phyloP scores from a whole-genome alignment of 2,329 filamentous ascomycete species.

The Malbranchea cinnamomea region DNA sequence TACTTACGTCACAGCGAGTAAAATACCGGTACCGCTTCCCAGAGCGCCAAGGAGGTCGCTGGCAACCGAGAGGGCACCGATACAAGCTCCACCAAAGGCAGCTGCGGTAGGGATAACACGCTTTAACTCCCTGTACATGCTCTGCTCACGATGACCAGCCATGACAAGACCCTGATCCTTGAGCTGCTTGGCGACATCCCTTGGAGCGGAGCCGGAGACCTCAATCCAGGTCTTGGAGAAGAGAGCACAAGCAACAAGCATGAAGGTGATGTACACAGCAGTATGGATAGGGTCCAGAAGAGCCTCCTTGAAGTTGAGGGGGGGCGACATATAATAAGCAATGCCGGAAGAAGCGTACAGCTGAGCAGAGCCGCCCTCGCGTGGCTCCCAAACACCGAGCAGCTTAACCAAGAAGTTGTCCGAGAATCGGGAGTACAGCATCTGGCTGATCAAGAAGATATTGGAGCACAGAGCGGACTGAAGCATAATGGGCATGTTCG shows the following conservation, averaged over 20 bases:
- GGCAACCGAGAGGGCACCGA: slow-evolving; percentile 88
- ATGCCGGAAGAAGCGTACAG: slow-evolving; percentile 86
- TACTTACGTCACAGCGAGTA: slow-evolving; percentile 94
- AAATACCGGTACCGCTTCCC: slow-evolving; percentile 91
- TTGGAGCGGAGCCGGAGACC: slow-evolving; percentile 91
- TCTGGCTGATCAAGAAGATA: slow-evolving; percentile 97
- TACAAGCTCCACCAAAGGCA: slow-evolving; percentile 96
- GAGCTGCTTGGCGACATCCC: slow-evolving; percentile 97
- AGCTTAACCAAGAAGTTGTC: slow-evolving; percentile 97
- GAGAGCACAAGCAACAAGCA: slow-evolving; percentile 91
- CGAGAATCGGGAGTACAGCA: slow-evolving; percentile 97
- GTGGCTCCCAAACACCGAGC: slow-evolving; percentile 95
- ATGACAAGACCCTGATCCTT: slow-evolving; percentile 99
- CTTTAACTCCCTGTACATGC: slow-evolving; percentile 99
- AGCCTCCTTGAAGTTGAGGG: slow-evolving; percentile 92
- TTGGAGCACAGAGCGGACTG: slow-evolving; percentile 98
- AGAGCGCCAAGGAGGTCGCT: slow-evolving; percentile 93
- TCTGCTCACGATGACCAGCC: slow-evolving; percentile 98
- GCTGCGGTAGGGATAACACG: slow-evolving; percentile 96
- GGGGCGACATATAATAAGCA: slow-evolving; percentile 99
- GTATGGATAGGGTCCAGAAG: slow-evolving; percentile 96
- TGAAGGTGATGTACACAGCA: slow-evolving; percentile 87
- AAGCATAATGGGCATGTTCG: slow-evolving; percentile 99
- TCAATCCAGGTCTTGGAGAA: slow-evolving; percentile 99
- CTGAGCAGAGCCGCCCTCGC: slow-evolving; percentile 78